A percentile compares a stretch with the other conserved stretches of the same genome.
phyloP scores from a whole-genome alignment of 768 basidiomycete species.

The Lentinula sp. region DNA sequence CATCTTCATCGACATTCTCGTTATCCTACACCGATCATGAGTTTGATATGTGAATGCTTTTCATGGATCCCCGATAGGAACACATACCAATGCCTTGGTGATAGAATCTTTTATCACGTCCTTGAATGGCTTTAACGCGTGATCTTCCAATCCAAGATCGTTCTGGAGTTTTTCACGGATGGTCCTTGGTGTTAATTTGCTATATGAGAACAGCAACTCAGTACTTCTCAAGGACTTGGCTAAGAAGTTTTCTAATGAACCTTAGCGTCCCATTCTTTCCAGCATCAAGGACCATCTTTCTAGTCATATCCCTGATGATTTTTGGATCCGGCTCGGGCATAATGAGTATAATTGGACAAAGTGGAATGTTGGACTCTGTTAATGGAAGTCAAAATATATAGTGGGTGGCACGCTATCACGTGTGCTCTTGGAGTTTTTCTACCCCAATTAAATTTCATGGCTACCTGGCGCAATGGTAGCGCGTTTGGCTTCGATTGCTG shows the following conservation, averaged over 20 bases:
- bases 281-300: background rate
- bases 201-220: background rate
- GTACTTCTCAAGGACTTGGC: background rate
- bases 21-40: background rate
- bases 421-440: no score
- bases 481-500: constrained; percentile 88
- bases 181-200: background rate
- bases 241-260: background rate
- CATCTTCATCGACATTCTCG: background rate
- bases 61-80: background rate
- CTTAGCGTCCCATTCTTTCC: background rate
- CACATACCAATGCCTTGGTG: background rate
- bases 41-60: background rate
- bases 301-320: background rate
- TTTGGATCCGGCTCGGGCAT: constrained; percentile 10
- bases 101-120: background rate
- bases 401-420: no score
- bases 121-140: background rate
- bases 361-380: background rate
- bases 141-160: background rate
- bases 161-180: background rate
- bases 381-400: no score
- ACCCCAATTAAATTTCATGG: constrained; percentile 22
- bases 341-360: background rate
- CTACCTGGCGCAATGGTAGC: constrained; percentile 93